Evolutionary conservation across 805 yeast genomes (phyloP).

Genomic region (Helenozyma baotianmanensis): DNA sequence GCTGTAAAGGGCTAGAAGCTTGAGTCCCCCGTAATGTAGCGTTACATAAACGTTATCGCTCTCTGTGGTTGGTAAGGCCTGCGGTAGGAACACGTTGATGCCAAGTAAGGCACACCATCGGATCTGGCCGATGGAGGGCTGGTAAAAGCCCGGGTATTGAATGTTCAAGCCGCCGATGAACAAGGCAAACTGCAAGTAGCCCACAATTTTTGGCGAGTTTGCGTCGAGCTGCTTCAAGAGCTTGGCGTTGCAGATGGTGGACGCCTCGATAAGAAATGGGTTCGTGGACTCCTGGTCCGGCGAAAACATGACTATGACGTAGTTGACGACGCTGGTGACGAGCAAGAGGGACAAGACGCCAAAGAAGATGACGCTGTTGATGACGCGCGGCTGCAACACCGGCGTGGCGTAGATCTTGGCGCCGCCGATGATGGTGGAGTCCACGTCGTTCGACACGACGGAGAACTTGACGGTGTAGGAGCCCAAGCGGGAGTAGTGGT

Average conservation of each 20-base stretch:
- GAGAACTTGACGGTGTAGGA: constrained; percentile 41
- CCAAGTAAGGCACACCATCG: constrained; percentile 57
- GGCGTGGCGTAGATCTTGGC: constrained; percentile 47
- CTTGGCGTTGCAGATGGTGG: constrained; percentile 56
- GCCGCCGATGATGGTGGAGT: constrained; percentile 43
- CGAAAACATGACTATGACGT: constrained; percentile 40
- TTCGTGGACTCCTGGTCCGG: constrained; percentile 57
- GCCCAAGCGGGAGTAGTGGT: constrained; percentile 39
- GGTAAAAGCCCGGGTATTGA: constrained; percentile 59
- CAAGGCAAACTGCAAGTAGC: constrained; percentile 56
- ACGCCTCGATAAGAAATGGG: constrained; percentile 48
- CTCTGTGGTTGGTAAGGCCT: constrained; percentile 3
- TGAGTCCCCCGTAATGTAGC: constrained; percentile 37
- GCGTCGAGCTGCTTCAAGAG: constrained; percentile 55
- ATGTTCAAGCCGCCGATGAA: constrained; percentile 53
- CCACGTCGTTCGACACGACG: constrained; percentile 35
- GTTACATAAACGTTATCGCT: constrained; percentile 41
- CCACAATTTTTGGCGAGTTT: constrained; percentile 42
- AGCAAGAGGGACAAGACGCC: constrained; percentile 38
- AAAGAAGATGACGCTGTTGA: constrained; percentile 31
- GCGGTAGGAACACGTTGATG: constrained; percentile 14
- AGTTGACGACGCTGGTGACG: constrained; percentile 37
- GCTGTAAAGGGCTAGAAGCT: constrained; percentile 29
- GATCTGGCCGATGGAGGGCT: constrained; percentile 46
- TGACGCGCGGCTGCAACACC: constrained; percentile 20